Conservation (phyloP, 2,329 filamentous ascomycete species). For the Ilyonectria mors-panacis region DNA sequence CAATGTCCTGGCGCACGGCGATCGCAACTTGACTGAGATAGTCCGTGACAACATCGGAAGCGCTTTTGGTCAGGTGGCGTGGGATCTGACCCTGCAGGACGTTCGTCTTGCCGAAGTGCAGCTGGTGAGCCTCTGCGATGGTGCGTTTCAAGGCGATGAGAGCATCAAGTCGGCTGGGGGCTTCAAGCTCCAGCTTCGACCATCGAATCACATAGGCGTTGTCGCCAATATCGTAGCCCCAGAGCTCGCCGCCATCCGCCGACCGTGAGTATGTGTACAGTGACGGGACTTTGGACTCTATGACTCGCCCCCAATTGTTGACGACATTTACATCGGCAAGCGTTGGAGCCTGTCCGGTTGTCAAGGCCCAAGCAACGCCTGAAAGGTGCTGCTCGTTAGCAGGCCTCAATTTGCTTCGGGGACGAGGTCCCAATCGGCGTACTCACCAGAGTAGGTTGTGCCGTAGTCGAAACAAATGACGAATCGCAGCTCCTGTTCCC, state of each 20-base stretch:
- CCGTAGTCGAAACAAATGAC: constrained; percentile 36
- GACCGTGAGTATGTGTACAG: constrained; percentile 29
- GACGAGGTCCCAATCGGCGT: too few relatives aligned
- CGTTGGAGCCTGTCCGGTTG: constrained; percentile 8
- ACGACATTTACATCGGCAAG: constrained; percentile 30
- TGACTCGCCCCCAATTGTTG: constrained; percentile 20
- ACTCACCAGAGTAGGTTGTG: constrained; percentile 30
- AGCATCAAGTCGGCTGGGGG: constrained; percentile 16
- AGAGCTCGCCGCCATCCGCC: constrained; percentile 16
- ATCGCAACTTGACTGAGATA: constrained; percentile 26
- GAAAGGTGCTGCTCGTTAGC: not conserved
- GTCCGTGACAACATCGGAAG: constrained; percentile 29
- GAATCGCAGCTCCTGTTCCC: constrained; percentile 21
- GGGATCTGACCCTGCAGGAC: constrained; percentile 17
- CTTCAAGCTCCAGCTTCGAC: constrained; percentile 32
- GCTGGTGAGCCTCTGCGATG: constrained; percentile 19
- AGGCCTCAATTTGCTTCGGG: not conserved
- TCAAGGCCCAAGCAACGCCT: constrained; percentile 33
- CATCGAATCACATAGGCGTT: constrained; percentile 32
- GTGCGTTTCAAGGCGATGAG: constrained; percentile 25
- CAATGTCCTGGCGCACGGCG: constrained; percentile 20
- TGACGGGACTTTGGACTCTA: constrained; percentile 28
- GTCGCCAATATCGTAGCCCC: constrained; percentile 32
- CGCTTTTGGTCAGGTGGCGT: constrained; percentile 28
- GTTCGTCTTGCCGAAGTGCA: constrained; percentile 11